A percentile compares a stretch with the other conserved stretches of the same genome.
Evolutionary conservation across 805 yeast species (phyloP).

Genomic region (Lipomyces yamadae): DNA sequence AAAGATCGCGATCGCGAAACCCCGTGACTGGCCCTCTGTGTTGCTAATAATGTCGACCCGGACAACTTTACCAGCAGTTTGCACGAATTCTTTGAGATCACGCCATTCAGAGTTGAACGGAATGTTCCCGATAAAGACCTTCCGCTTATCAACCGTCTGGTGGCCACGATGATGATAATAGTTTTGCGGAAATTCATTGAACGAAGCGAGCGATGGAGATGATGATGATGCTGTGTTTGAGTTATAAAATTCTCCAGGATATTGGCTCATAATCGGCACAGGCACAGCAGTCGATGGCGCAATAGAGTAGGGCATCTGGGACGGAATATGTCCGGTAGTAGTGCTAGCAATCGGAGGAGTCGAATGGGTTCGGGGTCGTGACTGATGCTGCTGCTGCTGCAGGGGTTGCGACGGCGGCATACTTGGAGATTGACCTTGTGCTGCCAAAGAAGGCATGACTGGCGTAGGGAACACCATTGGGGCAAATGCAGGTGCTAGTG

Average conservation of each 20-base stretch:
- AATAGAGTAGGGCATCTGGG: neutral
- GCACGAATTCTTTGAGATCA: constrained; percentile 43
- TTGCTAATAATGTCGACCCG: constrained; percentile 50
- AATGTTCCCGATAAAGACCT: constrained; percentile 47
- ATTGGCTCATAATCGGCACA: neutral
- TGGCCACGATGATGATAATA: constrained; percentile 1
- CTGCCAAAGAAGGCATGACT: neutral
- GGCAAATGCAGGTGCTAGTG: neutral
- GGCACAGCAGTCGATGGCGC: neutral
- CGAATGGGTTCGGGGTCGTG: constrained; percentile 1
- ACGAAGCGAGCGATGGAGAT: neutral
- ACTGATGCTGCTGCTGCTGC: neutral
- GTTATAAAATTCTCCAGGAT: neutral
- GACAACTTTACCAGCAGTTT: constrained; percentile 40
- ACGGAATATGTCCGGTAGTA: neutral
- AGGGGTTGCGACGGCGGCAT: neutral
- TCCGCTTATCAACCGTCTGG: constrained; percentile 39
- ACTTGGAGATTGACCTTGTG: neutral
- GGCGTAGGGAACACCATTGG: neutral
- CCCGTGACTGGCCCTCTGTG: constrained; percentile 53
- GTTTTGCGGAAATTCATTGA: neutral
- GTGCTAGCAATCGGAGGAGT: neutral
- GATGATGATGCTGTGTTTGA: constrained; percentile 4
- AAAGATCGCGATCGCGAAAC: constrained; percentile 69
- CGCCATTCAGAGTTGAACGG: constrained; percentile 45